A percentile compares a stretch with the other conserved stretches of the same genome.
Conservation (phyloP, 805 yeast species). For the Barnettozyma vustinii region DNA sequence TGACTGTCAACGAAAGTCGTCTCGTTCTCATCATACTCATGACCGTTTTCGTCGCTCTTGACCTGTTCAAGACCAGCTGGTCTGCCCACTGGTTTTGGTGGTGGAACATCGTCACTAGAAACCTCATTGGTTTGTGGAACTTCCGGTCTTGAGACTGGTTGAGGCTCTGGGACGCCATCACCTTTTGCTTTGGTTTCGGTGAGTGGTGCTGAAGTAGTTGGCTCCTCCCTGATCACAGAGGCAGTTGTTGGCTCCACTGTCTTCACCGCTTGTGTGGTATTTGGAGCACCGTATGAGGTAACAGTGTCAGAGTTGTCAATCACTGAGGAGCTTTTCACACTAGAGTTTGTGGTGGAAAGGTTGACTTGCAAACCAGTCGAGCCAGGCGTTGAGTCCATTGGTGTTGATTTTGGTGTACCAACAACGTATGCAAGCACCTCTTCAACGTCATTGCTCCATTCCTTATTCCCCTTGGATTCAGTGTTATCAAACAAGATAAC, state of each 20-base stretch:
- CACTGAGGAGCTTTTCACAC: background rate
- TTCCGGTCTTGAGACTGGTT: slow-evolving; percentile 5
- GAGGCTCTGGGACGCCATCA: background rate
- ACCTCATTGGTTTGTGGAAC: background rate
- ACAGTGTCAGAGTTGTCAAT: background rate
- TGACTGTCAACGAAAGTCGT: background rate
- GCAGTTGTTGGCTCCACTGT: background rate
- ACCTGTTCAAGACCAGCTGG: background rate
- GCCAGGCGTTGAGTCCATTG: background rate
- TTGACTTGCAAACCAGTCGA: background rate
- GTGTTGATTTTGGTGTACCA: background rate
- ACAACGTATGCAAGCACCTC: background rate
- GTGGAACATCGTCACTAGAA: background rate
- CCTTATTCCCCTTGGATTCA: slow-evolving; percentile 8
- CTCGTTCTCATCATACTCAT: slow-evolving; percentile 2
- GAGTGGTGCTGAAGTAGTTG: background rate
- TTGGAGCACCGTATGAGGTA: background rate
- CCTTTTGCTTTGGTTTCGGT: background rate
- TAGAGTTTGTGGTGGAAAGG: background rate
- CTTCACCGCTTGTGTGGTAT: background rate
- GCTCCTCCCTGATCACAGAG: background rate
- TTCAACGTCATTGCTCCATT: background rate
- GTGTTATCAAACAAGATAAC: slow-evolving; percentile 23
- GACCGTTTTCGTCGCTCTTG: background rate
- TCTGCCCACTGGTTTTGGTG: slow-evolving; percentile 1